phyloP scores from a whole-genome alignment of 2,329 filamentous ascomycete genomes.

The Penicillium sumatraense region DNA sequence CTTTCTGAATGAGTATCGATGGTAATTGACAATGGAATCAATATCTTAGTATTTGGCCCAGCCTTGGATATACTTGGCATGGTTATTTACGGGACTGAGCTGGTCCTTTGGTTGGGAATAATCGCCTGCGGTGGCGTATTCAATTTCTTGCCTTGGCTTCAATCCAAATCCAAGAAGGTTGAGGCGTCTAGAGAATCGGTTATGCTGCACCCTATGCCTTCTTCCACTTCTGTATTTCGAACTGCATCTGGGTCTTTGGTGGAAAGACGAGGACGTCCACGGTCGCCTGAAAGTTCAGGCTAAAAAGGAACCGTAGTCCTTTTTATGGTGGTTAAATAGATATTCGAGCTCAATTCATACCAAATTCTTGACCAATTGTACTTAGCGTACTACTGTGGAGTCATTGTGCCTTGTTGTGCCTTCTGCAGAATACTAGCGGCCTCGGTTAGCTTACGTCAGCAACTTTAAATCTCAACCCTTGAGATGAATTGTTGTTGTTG shows the following conservation, averaged over 20 bases:
- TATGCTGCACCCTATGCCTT: slow-evolving; percentile 55
- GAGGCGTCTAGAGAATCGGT: slow-evolving; percentile 16
- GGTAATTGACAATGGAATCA: slow-evolving; percentile 8
- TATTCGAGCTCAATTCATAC: too few species aligned
- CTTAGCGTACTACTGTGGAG: too few species aligned
- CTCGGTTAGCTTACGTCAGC: too few species aligned
- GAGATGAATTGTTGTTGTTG: too few species aligned
- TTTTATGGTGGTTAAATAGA: too few species aligned
- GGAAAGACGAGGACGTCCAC: slow-evolving; percentile 16
- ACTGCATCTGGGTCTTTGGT: slow-evolving; percentile 52
- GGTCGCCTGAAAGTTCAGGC: neutral
- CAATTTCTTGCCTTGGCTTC: slow-evolving; percentile 65
- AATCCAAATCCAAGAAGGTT: slow-evolving; percentile 25
- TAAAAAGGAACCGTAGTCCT: too few species aligned
- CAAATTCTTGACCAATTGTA: too few species aligned
- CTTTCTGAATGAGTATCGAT: neutral
- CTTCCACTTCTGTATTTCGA: slow-evolving; percentile 67
- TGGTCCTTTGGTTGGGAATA: slow-evolving; percentile 69
- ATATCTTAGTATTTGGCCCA: slow-evolving; percentile 33
- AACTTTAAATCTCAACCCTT: too few species aligned
- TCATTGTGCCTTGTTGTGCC: too few species aligned
- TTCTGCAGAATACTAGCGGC: too few species aligned
- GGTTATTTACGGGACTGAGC: slow-evolving; percentile 69
- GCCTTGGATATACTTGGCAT: slow-evolving; percentile 63
- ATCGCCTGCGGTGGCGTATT: slow-evolving; percentile 69